Evolutionary conservation across 2,329 filamentous ascomycete genomes (phyloP).

Genomic region (Raffaelea arxii): DNA sequence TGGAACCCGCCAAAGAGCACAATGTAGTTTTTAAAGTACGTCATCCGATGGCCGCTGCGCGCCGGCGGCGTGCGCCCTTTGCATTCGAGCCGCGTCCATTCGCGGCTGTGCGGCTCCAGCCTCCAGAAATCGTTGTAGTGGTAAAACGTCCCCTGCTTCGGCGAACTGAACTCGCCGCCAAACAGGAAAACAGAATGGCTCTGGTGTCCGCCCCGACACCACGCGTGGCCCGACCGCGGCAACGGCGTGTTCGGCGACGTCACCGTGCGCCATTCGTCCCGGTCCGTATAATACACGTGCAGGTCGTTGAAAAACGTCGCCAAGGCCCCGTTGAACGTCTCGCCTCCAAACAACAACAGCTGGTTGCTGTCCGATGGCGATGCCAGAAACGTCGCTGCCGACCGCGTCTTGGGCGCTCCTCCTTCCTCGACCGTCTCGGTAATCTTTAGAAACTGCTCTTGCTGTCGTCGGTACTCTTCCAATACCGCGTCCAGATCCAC

Average conservation of each 20-base stretch:
- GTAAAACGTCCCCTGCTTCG: constrained; percentile 97
- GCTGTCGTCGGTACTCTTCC: constrained; percentile 83
- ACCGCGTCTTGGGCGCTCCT: constrained; percentile 65
- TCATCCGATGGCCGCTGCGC: constrained; percentile 89
- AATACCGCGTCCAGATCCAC: constrained; percentile 89
- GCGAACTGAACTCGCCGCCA: constrained; percentile 91
- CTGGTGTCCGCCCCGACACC: constrained; percentile 78
- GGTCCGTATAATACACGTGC: constrained; percentile 65
- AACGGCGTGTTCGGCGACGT: constrained; percentile 87
- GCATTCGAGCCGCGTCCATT: constrained; percentile 82
- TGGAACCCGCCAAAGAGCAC: constrained; percentile 95
- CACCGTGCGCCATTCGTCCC: constrained; percentile 83
- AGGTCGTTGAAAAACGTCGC: constrained; percentile 63
- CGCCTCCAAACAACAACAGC: constrained; percentile 84
- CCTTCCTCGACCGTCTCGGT: constrained; percentile 65
- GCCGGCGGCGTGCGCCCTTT: constrained; percentile 73
- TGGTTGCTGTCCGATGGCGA: constrained; percentile 82
- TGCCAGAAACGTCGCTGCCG: constrained; percentile 73
- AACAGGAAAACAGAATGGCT: constrained; percentile 81
- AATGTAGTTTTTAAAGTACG: constrained; percentile 94
- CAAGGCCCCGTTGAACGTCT: constrained; percentile 87
- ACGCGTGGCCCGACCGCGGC: constrained; percentile 86
- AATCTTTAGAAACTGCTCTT: constrained; percentile 89
- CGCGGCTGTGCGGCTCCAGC: constrained; percentile 70
- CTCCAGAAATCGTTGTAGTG: constrained; percentile 99